Conservation (phyloP, 78 protist species). For the Dictyostelium discoideum region DNA sequence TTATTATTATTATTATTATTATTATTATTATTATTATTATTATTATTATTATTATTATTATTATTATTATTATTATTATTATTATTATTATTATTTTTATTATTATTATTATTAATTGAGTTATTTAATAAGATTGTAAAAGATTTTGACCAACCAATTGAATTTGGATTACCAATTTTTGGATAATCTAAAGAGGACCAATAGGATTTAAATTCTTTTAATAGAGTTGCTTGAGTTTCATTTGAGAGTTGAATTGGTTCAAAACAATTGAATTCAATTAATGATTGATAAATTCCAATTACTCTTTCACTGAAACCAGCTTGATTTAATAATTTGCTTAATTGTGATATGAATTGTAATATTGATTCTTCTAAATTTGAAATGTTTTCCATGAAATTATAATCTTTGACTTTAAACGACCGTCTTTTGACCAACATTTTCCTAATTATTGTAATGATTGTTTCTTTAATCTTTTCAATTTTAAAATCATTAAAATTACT, state of each 20-base stretch:
- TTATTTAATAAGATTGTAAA: not conserved
- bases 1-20: not conserved
- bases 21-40: not conserved
- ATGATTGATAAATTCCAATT: constrained; percentile 53
- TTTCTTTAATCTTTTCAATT: not conserved
- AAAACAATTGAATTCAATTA: constrained; percentile 64
- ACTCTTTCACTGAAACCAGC: constrained; percentile 60
- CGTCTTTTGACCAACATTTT: constrained; percentile 26
- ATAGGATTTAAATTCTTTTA: constrained; percentile 11
- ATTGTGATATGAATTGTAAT: constrained; percentile 22
- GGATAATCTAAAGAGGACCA: constrained; percentile 34
- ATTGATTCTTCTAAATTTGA: constrained; percentile 12
- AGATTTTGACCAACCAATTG: constrained; percentile 52
- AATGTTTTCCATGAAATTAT: constrained; percentile 5
- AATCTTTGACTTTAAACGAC: not conserved
- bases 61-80: not conserved
- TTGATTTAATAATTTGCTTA: constrained; percentile 23
- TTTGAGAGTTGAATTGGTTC: constrained; percentile 2
- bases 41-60: not conserved
- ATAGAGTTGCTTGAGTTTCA: not conserved
- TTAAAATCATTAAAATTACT: constrained; percentile 32
- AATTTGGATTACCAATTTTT: constrained; percentile 41
- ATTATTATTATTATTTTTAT: not conserved
- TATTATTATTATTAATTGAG: not conserved
- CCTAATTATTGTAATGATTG: not conserved